Base-by-base conservation (phyloP, 495 filamentous ascomycete species). In the Parachaetomium inaequale region DNA sequence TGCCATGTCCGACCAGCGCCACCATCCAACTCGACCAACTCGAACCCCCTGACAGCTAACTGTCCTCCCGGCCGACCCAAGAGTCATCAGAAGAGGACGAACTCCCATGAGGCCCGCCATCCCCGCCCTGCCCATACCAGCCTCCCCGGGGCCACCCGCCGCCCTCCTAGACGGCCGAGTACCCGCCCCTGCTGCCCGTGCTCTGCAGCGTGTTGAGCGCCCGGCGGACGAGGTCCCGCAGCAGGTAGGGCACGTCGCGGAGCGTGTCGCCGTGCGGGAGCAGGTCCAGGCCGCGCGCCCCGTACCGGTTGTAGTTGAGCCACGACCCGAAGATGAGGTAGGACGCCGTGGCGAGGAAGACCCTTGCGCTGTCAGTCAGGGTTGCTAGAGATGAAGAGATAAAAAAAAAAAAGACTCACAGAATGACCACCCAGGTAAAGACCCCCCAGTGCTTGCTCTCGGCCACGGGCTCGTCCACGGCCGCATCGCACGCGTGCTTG, bases 271-370 rank as follows among this genome's bases (percentile, higher is more conserved):
- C 86, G 72, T 98, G 95, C 0, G 94, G 94, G 12, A 98, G 82
- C 14, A 98, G 82, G 66, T 98, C 94, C 94, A 92, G 97, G 58
- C 94, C 94, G 23, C 94, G 83, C 46, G 92, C 92, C 28, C 92
- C 93, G 72, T 96, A 95, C 60, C 92, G 91, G 80, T 91, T 97
- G 82, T 98, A 98, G 79, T 98, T 98, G 66, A 98, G 87, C 94
- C 94, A 98, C 25, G 92, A 95, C 69, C 92, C 92, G 69, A 98
- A 98, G 74, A 98, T 96, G 65, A 98, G 87, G 75, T 98, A 98
- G 23, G 95, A 78, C 17, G 94, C 92, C 19, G 85, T 84, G 49
- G 82, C 84, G 50, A 98, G 82, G 83, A 98, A 98, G 70, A 88
- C 74, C 63, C 93, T 93, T 65, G 45, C 8, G 59, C 15, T 14